phyloP scores from a whole-genome alignment of 768 basidiomycete genomes.

The Ramaria rubella region DNA sequence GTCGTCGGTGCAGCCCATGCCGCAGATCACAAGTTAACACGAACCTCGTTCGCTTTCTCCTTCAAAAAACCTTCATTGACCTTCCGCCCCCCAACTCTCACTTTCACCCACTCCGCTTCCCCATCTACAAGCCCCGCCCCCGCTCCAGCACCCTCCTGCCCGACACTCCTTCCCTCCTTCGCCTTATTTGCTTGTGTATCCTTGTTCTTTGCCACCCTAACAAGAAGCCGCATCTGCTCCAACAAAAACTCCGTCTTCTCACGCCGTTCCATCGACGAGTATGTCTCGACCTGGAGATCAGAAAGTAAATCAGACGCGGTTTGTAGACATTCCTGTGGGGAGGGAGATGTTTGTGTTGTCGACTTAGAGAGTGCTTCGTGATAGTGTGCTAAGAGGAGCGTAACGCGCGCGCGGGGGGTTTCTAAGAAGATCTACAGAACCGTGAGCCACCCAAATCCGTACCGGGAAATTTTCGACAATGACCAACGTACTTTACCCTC shows the following conservation, averaged over 20 bases:
- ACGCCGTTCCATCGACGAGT: constrained; percentile 94
- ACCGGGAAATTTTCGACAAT: not conserved
- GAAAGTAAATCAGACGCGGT: constrained; percentile 88
- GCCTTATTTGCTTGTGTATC: constrained; percentile 59
- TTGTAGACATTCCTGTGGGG: constrained; percentile 61
- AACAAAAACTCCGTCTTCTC: constrained; percentile 98
- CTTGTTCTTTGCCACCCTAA: constrained; percentile 69
- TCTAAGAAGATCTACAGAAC: constrained; percentile 84
- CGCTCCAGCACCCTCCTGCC: not conserved
- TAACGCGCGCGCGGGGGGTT: constrained; percentile 91
- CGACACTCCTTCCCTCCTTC: constrained; percentile 30
- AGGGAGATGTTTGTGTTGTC: constrained; percentile 32
- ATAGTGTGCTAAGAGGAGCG: constrained; percentile 76
- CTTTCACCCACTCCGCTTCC: constrained; percentile 90
- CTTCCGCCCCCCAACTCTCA: constrained; percentile 85
- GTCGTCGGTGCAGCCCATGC: constrained; percentile 1
- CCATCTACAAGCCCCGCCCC: constrained; percentile 55
- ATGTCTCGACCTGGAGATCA: constrained; percentile 97
- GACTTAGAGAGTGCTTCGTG: constrained; percentile 63
- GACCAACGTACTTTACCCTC: constrained; percentile 80
- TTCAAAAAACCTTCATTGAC: constrained; percentile 91
- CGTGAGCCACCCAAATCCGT: not conserved
- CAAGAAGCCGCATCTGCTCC: constrained; percentile 92
- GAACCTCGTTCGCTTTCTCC: constrained; percentile 80
- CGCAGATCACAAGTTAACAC: constrained; percentile 13